These are phyloP conservation scores for Xylariaceae sp. DNA, from an alignment of 2,329 filamentous ascomycete genomes.

Conservation along the genomic window DNA sequence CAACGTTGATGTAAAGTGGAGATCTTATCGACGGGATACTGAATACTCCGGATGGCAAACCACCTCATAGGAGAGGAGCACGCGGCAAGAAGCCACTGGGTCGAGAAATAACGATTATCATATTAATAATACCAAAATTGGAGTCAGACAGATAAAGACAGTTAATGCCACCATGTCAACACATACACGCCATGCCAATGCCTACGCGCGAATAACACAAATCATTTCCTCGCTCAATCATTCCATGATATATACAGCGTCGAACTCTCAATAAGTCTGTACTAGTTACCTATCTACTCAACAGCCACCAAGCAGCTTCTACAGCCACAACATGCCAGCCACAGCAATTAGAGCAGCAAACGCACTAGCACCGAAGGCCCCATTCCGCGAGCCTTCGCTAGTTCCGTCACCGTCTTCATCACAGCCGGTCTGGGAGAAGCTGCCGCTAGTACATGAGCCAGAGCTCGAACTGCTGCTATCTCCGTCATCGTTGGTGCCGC, in stretches of 20 bases:
- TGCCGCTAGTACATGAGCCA: slow-evolving; percentile 22
- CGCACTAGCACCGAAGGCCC: slow-evolving; percentile 30
- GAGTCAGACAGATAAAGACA: no score
- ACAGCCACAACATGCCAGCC: slow-evolving; percentile 31
- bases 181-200: slow-evolving; percentile 7
- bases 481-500: slow-evolving; percentile 8
- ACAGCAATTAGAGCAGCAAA: slow-evolving; percentile 33
- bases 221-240: neutral
- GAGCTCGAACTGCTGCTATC: slow-evolving; percentile 9
- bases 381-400: slow-evolving; percentile 27
- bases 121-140: no score
- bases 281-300: neutral
- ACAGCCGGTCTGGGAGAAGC: slow-evolving; percentile 31
- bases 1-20: no score
- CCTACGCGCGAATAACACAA: neutral
- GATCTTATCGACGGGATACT: no score
- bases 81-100: no score
- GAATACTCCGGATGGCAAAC: no score
- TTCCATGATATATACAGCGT: neutral
- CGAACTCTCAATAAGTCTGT: neutral
- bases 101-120: no score
- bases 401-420: slow-evolving; percentile 6
- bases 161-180: neutral
- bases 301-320: neutral
- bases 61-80: no score